Base-by-base conservation (phyloP, 768 basidiomycete species). In the Phylloporus scabripes region DNA sequence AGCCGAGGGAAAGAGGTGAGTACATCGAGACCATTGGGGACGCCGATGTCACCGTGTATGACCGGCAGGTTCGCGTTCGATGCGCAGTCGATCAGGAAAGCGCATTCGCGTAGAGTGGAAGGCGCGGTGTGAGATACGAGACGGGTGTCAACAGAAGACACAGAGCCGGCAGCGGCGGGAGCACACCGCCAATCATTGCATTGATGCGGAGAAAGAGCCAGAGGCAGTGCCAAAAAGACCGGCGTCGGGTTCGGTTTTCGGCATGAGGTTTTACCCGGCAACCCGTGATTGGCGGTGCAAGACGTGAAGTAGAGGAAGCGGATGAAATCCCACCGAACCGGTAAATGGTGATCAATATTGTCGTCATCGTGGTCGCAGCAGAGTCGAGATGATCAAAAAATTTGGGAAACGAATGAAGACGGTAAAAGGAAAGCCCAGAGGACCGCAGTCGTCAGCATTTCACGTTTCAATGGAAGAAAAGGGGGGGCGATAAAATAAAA, bases 201-300 rank as follows among this genome's bases (percentile, higher is more conserved):
- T 48, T 48, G 48, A 52, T 28, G 50, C 29, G 38, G 44, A 42
- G 40, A 41, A 17, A 55, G 47, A 63, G 40, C 58, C 62, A 38
- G 52, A 42, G 52, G 47, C 46, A 49, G 49, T 54, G 54, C 28
- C 49, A 46, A 40, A 46, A 34, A 18, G 34, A 4, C 17, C 34
- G 17, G 39, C 43, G 33, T 41, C 37, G 3, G 14, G 11, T 24
- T 41, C 46, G 37, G 48, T 5, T 14, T 42, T 28, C 54, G 56
- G 62, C 20, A 46, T 2, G 7, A 2, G 31, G 17, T 7, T 52
- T 52, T 50, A 26, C 57, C 24, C 62, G 56, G 47, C 20, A 33
- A 29, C 28, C 10, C 28, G 21, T 46, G 52, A 32, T 15, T 23
- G 24, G 36, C 42, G 24, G 40, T 28, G 24, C 38, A 48, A 14